Percentiles rank a stretch among this genome's conserved stretches.
These are phyloP conservation scores for Globisporangium okanoganense DNA, from an alignment of 352 stramenopile genomes.

Conservation along the genomic window DNA sequence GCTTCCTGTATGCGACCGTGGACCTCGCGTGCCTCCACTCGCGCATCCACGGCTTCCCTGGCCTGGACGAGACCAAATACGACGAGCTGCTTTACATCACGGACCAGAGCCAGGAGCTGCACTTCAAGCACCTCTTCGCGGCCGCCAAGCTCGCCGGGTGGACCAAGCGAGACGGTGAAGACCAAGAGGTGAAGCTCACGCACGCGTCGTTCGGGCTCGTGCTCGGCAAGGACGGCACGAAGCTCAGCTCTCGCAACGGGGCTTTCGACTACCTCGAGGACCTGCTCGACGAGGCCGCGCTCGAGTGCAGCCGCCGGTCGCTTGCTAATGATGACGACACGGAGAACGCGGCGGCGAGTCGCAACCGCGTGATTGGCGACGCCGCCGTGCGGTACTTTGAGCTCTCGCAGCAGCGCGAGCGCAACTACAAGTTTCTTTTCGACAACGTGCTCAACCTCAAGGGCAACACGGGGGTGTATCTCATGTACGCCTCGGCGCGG, in stretches of 20 bases:
- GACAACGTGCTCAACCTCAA: conserved; percentile 78
- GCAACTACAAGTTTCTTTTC: conserved; percentile 86
- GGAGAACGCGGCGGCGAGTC: neutral
- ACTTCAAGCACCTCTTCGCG: conserved; percentile 79
- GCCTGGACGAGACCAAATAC: conserved; percentile 60
- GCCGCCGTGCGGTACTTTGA: conserved; percentile 83
- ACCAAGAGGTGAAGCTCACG: conserved; percentile 46
- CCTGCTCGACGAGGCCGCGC: conserved; percentile 56
- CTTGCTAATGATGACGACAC: conserved; percentile 30
- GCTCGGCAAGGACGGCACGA: conserved; percentile 70
- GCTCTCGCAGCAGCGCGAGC: conserved; percentile 73
- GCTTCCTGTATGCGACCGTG: conserved; percentile 76
- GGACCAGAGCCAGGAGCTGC: conserved; percentile 71
- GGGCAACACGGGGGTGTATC: conserved; percentile 81
- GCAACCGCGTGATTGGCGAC: conserved; percentile 65
- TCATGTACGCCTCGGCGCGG: conserved; percentile 76
- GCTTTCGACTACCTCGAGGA: conserved; percentile 77
- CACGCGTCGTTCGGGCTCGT: conserved; percentile 80
- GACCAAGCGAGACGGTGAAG: conserved; percentile 20
- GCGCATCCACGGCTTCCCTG: conserved; percentile 65
- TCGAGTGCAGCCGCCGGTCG: conserved; percentile 60
- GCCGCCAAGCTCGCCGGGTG: conserved; percentile 51
- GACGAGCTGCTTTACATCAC: conserved; percentile 83
- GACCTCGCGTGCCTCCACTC: conserved; percentile 71
- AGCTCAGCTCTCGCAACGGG: conserved; percentile 80